Evolutionary conservation across 129 eudicot species (phyloP), one percentile per base, ranked within the genome.

Genomic region (Ambrosia artemisiifolia): DNA sequence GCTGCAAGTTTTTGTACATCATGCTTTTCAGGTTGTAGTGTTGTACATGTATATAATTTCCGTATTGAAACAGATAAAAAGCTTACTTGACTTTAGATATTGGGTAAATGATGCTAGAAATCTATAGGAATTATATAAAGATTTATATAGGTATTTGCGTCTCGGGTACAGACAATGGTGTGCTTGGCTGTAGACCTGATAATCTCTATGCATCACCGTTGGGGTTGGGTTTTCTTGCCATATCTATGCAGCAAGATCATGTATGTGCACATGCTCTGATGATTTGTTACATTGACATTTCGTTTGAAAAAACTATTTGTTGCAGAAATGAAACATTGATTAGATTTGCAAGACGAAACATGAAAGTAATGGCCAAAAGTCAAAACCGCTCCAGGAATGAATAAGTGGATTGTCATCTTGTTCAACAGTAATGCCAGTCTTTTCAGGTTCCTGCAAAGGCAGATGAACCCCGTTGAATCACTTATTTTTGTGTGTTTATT

Each of bases 311-410:
- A 19, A 16, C 17, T 18, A 70, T 50, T 68, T 72, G 68, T 73
- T 72, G 83, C 91, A 85, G 91, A 76, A 49, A 63, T 67, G 49
- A 85, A 78, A 79, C 87, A 54, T 17, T 79, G 83, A 67, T 33
- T 34, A 11, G 30, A 34, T 3, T 14, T 46, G 69, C 53, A 44
- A 46, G 75, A 67, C 20, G 59, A 57, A 68, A 57, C 32, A 18
- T 46, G 69, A 30, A 44, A 20, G 53, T 74, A 13, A 74, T 49
- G 20, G 6, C 50, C 49, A 50, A 63, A 40, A 24, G 2, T 64
- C 65, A 63, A 74, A 14, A 51, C 54, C 56, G 11, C 36, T 43
- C 54, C 12, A 8, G 64, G 30, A 57, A 67, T 47, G 53, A 60
- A 68, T 30, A 38, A 75, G 74, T 14, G 47, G 46, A 34, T 28